phyloP scores from a whole-genome alignment of 2,329 filamentous ascomycete genomes.

The Penicillium sp. region DNA sequence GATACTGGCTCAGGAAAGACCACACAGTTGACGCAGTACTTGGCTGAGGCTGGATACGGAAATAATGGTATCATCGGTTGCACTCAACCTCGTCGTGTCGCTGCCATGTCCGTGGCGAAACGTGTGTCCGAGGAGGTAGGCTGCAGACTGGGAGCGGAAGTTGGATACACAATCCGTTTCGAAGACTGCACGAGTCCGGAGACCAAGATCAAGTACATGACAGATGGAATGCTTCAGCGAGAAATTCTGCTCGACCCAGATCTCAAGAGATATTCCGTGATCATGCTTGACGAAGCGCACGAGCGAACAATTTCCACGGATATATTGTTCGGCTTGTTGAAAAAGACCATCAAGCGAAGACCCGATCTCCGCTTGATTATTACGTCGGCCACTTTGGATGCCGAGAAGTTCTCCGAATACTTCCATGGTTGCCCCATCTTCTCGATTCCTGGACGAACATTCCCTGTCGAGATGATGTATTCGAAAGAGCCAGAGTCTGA shows the following conservation, averaged over 20 bases:
- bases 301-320: conserved; percentile 95
- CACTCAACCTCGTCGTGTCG: conserved; percentile 94
- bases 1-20: conserved; percentile 98
- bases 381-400: conserved; percentile 92
- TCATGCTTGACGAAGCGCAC: conserved; percentile 98
- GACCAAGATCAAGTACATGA: conserved; percentile 99
- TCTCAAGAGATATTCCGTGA: conserved; percentile 84
- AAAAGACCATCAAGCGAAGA: conserved; percentile 83
- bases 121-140: conserved; percentile 96
- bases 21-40: conserved; percentile 90
- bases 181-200: conserved; percentile 86
- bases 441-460: conserved; percentile 91
- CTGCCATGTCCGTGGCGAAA: conserved; percentile 95
- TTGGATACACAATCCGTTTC: conserved; percentile 96
- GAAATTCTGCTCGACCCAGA: conserved; percentile 92
- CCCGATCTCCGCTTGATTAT: conserved; percentile 93
- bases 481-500: conserved; percentile 92
- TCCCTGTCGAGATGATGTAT: conserved; percentile 93
- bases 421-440: conserved; percentile 97
- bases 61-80: conserved; percentile 89
- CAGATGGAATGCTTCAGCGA: conserved; percentile 94
- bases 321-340: conserved; percentile 88
- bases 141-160: conserved; percentile 83
- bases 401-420: conserved; percentile 95
- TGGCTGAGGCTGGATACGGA: conserved; percentile 87